Evolutionary conservation across 225 moss, liverwort and hornwort species (phyloP), one percentile per base, ranked within the genome.

Genomic region (Lunularia cruciata): DNA sequence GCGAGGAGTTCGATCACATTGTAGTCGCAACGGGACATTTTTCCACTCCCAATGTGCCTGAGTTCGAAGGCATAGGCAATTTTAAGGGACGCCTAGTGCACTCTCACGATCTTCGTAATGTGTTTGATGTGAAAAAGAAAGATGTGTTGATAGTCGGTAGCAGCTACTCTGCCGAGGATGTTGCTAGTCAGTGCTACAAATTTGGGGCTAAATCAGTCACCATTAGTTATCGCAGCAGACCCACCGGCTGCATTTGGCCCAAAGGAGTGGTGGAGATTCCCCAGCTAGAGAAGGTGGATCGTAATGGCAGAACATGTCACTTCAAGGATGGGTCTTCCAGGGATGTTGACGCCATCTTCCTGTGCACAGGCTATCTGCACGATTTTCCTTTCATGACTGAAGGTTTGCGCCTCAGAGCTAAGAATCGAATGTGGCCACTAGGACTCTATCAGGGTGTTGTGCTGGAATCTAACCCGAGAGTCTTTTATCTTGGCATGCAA

Each of bases 371-470:
- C 33, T 65, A 65, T 14, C 47, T 65, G 28, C 65, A 65, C 12
- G 47, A 47, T 25, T 65, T 65, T 19, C 65, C 65, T 8, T 65
- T 65, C 33, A 46, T 47, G 46, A n/a, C n/a, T n/a, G 31, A 65
- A 32, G 27, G 20, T 8, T 31, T 65, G 47, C 65, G 65, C 8
- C 47, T 65, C 30, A 47, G 47, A 47, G 33, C 65, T 7, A 34
- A 32, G 8, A 47, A 65, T 14, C 65, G 65, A 1, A 19, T 65
- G 18, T 65, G 65, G 65, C 19, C 65, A 6, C 4, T 47, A 32
- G 65, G 65, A 31, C n/a, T 65, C 30, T 65, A 65, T 31, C 16
- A 65, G 65, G 65, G 65, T 4, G 65, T 65, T 30, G 65, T 65
- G 18, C 9, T 47, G 30, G 65, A 65, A 8, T 1, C 65, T 10